Evolutionary conservation across 2,329 filamentous ascomycete genomes (phyloP).

Genomic region (Stagonosporopsis chrysanthemi): DNA sequence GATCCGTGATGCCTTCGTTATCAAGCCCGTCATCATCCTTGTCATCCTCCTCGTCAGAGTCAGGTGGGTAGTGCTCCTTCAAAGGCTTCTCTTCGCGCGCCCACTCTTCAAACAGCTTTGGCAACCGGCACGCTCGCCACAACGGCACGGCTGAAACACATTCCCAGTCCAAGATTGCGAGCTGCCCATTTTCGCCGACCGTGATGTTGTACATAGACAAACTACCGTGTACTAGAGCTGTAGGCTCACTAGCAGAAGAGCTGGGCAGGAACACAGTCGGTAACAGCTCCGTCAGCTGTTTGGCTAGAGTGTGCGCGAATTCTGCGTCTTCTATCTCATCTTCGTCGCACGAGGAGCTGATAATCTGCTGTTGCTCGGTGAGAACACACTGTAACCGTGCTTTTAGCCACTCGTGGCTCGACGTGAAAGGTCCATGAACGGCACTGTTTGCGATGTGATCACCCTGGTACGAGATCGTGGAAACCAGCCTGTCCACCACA

Average conservation of each 20-base stretch:
- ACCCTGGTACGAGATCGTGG: not conserved
- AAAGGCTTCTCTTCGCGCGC: conserved; percentile 8
- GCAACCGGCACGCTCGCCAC: conserved; percentile 20
- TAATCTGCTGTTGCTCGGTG: conserved; percentile 1
- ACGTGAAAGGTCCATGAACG: conserved; percentile 5
- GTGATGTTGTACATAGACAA: conserved; percentile 23
- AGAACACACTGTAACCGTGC: conserved; percentile 6
- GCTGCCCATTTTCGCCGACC: conserved; percentile 12
- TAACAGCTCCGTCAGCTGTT: conserved; percentile 1
- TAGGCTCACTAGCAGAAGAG: not conserved
- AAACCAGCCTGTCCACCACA: not conserved
- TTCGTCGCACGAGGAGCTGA: conserved; percentile 14
- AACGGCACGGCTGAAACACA: conserved; percentile 19
- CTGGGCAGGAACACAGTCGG: conserved; percentile 11
- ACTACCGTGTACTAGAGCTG: conserved; percentile 15
- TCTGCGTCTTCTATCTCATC: conserved; percentile 21
- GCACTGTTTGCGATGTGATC: not conserved
- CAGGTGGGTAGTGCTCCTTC: not conserved
- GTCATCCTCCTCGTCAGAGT: conserved; percentile 8
- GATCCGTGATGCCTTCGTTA: conserved; percentile 13
- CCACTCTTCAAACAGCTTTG: conserved; percentile 16
- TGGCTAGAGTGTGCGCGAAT: conserved; percentile 2
- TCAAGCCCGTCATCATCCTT: conserved; percentile 12
- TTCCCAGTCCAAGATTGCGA: conserved; percentile 29
- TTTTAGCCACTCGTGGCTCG: conserved; percentile 9